Percentiles rank a stretch among this genome's conserved stretches.
Evolutionary conservation across 148 eudicot genomes (phyloP).

Genomic region (Fallopia convolvulus): DNA sequence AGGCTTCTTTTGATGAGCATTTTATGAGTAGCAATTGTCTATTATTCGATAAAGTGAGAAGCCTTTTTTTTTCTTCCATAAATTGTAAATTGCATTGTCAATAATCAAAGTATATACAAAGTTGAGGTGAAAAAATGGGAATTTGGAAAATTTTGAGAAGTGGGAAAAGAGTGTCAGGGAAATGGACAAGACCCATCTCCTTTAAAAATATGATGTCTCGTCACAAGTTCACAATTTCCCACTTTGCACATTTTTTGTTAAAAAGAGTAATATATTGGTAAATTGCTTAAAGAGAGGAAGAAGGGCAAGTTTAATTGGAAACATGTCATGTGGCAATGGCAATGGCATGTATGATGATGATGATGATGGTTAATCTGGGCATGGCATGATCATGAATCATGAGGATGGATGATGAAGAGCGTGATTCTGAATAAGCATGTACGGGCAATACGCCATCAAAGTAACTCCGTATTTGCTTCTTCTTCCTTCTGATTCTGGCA

Average conservation of each 20-base stretch:
- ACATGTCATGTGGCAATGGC: background rate
- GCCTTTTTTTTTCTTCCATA: background rate
- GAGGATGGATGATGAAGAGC: background rate
- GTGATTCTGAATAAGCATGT: background rate
- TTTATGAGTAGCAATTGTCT: too few relatives aligned
- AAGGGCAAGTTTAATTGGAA: background rate
- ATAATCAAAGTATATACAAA: background rate
- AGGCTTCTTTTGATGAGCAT: too few relatives aligned
- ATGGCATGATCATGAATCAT: background rate
- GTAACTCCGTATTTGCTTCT: background rate
- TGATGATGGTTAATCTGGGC: too few relatives aligned
- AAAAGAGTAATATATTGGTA: background rate
- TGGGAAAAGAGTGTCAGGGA: background rate
- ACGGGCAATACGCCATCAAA: slow-evolving; percentile 5
- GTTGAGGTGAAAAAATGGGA: background rate
- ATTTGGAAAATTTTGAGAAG: background rate
- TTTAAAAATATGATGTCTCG: background rate
- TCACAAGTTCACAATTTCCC: background rate
- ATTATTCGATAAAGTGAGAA: too few relatives aligned
- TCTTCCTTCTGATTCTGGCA: background rate
- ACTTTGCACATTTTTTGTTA: background rate
- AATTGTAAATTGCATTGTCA: background rate
- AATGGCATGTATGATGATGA: background rate
- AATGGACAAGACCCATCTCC: background rate
- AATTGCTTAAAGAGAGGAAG: background rate